Conservation (phyloP, 2,329 filamentous ascomycete genomes). For the Orbilia javanica region DNA sequence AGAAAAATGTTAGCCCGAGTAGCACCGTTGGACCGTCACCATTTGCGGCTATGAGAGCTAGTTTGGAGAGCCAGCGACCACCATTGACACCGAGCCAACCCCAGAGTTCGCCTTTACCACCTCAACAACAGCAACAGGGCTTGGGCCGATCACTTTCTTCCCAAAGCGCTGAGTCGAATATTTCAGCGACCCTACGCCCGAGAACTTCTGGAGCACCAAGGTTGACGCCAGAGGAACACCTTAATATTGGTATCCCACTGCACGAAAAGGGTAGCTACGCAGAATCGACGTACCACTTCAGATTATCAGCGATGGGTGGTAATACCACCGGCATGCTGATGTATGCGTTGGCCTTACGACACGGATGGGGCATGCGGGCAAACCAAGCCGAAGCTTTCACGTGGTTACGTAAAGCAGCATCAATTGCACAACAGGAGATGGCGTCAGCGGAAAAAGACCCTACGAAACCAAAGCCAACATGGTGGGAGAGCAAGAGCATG, state of each 20-base stretch:
- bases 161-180: slow-evolving; percentile 36
- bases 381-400: slow-evolving; percentile 90
- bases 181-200: slow-evolving; percentile 28
- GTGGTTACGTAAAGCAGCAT: slow-evolving; percentile 92
- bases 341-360: slow-evolving; percentile 92
- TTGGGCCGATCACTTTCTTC: slow-evolving; percentile 44
- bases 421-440: slow-evolving; percentile 83
- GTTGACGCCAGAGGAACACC: slow-evolving; percentile 78
- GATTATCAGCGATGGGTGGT: slow-evolving; percentile 85
- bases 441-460: slow-evolving; percentile 80
- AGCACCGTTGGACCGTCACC: slow-evolving; percentile 19
- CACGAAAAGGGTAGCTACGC: slow-evolving; percentile 89
- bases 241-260: slow-evolving; percentile 87
- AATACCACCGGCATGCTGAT: slow-evolving; percentile 95
- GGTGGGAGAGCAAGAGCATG: slow-evolving; percentile 80
- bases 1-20: slow-evolving; percentile 37
- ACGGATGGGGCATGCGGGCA: slow-evolving; percentile 97
- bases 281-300: slow-evolving; percentile 95
- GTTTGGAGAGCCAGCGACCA: slow-evolving; percentile 48
- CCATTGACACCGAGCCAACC: slow-evolving; percentile 14
- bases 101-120: background rate
- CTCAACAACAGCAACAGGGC: slow-evolving; percentile 3
- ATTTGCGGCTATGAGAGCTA: slow-evolving; percentile 49
- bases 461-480: slow-evolving; percentile 73
- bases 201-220: slow-evolving; percentile 38